These are phyloP conservation scores for Arabidopsis thaliana DNA, from an alignment of 345 rosid species.

Conservation along the genomic window TAIR10.1 NC_003070.9:2683001-2683500, in stretches of 20 bases:
- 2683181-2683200: background rate
- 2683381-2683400: constrained; percentile 83
- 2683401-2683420: constrained; percentile 79
- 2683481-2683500: constrained; percentile 78
- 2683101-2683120: constrained; percentile 1
- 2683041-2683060: constrained; percentile 4
- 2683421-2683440: constrained; percentile 91
- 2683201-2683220: too few relatives aligned
- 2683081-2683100: background rate
- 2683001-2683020: constrained; percentile 69
- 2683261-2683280: constrained; percentile 11
- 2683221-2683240: too few relatives aligned
- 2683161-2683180: background rate
- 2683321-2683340: constrained; percentile 88
- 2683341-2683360: constrained; percentile 90
- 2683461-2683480: constrained; percentile 89
- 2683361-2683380: constrained; percentile 80
- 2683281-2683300: constrained; percentile 51
- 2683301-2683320: constrained; percentile 80
- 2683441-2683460: constrained; percentile 87
- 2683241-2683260: background rate
- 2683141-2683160: constrained; percentile 9
- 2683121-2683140: constrained; percentile 11
- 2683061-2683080: background rate
- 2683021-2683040: constrained; percentile 83